Conservation (phyloP, 2,329 filamentous ascomycete genomes). For the Fusarium sp. region DNA sequence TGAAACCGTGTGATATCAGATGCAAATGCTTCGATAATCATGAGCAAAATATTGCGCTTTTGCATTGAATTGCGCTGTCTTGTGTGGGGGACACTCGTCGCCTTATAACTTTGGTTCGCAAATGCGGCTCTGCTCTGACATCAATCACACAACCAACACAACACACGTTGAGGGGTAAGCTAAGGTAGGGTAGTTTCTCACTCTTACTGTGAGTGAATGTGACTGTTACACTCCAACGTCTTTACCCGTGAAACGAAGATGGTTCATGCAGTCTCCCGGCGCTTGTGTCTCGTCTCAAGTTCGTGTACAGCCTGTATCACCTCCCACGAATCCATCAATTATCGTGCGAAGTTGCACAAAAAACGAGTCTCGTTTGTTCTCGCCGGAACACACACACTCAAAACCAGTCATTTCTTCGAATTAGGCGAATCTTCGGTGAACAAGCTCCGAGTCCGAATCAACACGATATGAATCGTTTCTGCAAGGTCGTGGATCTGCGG, state of each 20-base stretch:
- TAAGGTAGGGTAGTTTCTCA: neutral
- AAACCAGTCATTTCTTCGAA: neutral
- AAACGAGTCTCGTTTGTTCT: neutral
- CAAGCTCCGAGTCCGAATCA: neutral
- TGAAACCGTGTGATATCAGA: slow-evolving; percentile 8
- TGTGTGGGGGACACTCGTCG: neutral
- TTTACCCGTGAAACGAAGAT: neutral
- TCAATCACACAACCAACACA: neutral
- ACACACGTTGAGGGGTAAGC: neutral
- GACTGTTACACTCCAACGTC: neutral
- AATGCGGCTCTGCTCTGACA: slow-evolving; percentile 10
- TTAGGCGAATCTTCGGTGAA: neutral
- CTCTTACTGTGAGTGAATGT: neutral
- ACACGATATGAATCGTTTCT: neutral
- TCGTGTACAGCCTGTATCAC: neutral
- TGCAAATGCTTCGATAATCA: neutral
- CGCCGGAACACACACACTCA: neutral
- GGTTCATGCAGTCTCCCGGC: slow-evolving; percentile 5
- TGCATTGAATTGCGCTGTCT: neutral
- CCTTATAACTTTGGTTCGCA: slow-evolving; percentile 17
- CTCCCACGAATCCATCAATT: neutral
- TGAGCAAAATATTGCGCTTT: neutral
- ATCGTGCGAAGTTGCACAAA: neutral
- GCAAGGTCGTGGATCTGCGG: neutral
- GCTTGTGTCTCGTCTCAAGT: neutral